These are phyloP conservation scores for Penicillium cataractarum DNA, from an alignment of 495 filamentous ascomycete genomes.

Conservation along the genomic window DNA sequence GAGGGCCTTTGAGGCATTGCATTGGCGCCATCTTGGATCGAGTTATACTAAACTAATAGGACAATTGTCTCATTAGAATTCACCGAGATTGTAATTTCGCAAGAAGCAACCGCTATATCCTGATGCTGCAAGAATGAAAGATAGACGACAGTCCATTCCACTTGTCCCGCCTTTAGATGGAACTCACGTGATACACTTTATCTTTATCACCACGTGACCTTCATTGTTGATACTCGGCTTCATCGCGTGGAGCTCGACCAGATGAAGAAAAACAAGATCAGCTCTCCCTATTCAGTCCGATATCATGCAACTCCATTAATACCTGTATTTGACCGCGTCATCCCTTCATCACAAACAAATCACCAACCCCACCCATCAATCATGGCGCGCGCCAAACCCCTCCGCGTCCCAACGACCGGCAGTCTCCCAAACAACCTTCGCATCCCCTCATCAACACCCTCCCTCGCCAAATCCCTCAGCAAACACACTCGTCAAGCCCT, in stretches of 20 bases:
- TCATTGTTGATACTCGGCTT: slow-evolving; percentile 19
- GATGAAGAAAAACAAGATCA: slow-evolving; percentile 9
- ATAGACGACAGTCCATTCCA: too few relatives aligned
- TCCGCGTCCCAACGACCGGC: slow-evolving; percentile 52
- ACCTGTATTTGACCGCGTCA: neutral
- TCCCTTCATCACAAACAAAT: neutral
- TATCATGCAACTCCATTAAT: slow-evolving; percentile 12
- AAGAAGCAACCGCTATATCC: too few relatives aligned
- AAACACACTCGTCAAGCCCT: slow-evolving; percentile 73
- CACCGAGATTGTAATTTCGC: too few relatives aligned
- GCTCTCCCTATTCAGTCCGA: neutral
- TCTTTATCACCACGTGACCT: slow-evolving; percentile 32
- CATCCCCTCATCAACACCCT: slow-evolving; percentile 64
- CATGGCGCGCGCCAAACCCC: slow-evolving; percentile 48
- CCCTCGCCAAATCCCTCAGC: slow-evolving; percentile 64
- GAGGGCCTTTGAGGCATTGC: too few relatives aligned
- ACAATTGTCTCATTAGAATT: too few relatives aligned
- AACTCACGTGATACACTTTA: neutral
- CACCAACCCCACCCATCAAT: neutral
- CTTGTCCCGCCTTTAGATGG: neutral
- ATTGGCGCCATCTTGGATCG: too few relatives aligned
- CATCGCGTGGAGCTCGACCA: slow-evolving; percentile 11
- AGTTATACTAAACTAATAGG: too few relatives aligned
- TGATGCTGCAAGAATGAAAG: too few relatives aligned
- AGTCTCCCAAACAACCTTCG: slow-evolving; percentile 58